These are phyloP conservation scores for Coemansia sp. DNA, from an alignment of 192 early-diverging fungal genomes.

Conservation along the genomic window DNA sequence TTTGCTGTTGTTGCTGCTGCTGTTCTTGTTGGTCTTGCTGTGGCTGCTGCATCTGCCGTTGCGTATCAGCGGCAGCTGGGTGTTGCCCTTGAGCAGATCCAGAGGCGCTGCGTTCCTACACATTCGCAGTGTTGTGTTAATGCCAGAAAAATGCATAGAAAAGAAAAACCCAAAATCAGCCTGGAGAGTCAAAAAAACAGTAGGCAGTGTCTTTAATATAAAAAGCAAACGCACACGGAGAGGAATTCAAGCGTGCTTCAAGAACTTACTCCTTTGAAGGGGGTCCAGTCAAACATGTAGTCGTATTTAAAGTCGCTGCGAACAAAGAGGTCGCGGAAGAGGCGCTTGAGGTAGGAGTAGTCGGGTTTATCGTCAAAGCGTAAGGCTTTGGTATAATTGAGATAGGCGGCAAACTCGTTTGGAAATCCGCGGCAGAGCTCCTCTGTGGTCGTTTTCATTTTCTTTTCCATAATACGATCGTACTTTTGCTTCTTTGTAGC, in stretches of 20 bases:
- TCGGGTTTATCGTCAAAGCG: slow-evolving; percentile 93
- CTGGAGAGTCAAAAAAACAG: too few relatives aligned
- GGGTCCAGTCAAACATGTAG: slow-evolving; percentile 91
- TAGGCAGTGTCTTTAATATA: too few relatives aligned
- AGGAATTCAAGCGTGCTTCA: background rate
- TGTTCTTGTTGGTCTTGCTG: slow-evolving; percentile 24
- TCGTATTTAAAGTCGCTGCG: slow-evolving; percentile 82
- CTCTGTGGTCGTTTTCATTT: slow-evolving; percentile 84
- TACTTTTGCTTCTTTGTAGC: slow-evolving; percentile 92
- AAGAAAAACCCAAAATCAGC: too few relatives aligned
- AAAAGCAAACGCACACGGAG: background rate
- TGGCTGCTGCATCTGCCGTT: slow-evolving; percentile 39
- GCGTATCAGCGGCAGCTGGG: slow-evolving; percentile 38
- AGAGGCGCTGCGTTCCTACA: slow-evolving; percentile 38
- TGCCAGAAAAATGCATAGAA: background rate
- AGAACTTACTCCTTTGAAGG: slow-evolving; percentile 48
- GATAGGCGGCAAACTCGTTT: slow-evolving; percentile 82
- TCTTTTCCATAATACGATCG: slow-evolving; percentile 93
- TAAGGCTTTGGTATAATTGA: slow-evolving; percentile 82
- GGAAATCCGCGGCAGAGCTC: slow-evolving; percentile 81
- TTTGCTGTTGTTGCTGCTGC: slow-evolving; percentile 19
- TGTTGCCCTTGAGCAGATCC: slow-evolving; percentile 33
- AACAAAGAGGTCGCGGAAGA: slow-evolving; percentile 84
- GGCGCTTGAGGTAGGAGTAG: slow-evolving; percentile 82
- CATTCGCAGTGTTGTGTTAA: background rate